Evolutionary conservation across 805 yeast species (phyloP).

Genomic region (Citeromyces nyonsensis): DNA sequence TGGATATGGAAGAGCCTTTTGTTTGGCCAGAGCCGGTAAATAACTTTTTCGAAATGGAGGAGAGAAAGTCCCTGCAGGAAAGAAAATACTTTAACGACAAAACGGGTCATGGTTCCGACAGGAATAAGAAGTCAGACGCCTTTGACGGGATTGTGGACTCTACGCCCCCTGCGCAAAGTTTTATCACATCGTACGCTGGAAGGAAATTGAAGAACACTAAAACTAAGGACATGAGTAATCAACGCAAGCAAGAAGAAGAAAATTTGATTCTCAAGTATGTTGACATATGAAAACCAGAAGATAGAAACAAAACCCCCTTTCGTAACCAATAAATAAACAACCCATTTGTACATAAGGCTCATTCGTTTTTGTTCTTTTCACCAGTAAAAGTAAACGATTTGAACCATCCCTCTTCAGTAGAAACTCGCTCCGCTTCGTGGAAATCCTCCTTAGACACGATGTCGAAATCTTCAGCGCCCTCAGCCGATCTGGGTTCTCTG

Average conservation of each 20-base stretch:
- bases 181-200: constrained; percentile 33
- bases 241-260: constrained; percentile 12
- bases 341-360: constrained; percentile 1
- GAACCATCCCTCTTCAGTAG: constrained; percentile 1
- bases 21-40: constrained; percentile 70
- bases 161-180: constrained; percentile 48
- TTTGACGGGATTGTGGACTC: constrained; percentile 53
- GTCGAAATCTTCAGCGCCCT: constrained; percentile 23
- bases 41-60: constrained; percentile 16
- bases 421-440: neutral
- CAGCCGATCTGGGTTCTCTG: constrained; percentile 4
- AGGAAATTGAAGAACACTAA: constrained; percentile 30
- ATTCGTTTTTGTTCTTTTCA: neutral
- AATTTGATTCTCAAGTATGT: constrained; percentile 23
- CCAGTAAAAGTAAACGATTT: constrained; percentile 1
- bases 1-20: constrained; percentile 91
- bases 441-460: constrained; percentile 21
- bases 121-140: constrained; percentile 48
- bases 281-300: constrained; percentile 18
- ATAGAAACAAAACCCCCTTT: constrained; percentile 8
- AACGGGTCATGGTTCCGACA: constrained; percentile 48
- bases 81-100: constrained; percentile 35
- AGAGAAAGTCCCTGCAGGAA: constrained; percentile 24
- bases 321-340: neutral
- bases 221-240: constrained; percentile 11